Base-by-base conservation (phyloP, 176 grass and related monocot genomes). In the Canna indica region DNA sequence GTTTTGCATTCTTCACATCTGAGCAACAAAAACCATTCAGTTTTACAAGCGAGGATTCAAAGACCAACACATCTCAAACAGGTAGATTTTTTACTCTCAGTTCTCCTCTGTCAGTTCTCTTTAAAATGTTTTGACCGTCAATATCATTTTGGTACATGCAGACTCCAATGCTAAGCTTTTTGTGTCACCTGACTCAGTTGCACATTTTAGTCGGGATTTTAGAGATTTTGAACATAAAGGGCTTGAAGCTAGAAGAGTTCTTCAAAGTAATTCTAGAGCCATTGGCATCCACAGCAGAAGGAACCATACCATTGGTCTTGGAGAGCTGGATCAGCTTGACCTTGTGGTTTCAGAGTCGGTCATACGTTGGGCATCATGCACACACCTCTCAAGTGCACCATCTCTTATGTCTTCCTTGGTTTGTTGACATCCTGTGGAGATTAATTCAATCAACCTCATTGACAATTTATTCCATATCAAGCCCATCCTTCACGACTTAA, bases 361-460 rank as follows among this genome's bases (percentile, higher is more conserved):
- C 26, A 93, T 97, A 53, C 81, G 89, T 17, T 97, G 94, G 94
- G 84, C 86, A 7, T 97, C 94, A n/a, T 99, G 94, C 86, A 90
- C 94, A 10, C 52, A 80, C 30, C 59, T 90, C 17, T 90, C 94
- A 30, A 87, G 70, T 59, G 64, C 89, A 34, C 86, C 81, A 25
- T 99, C 94, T 22, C 86, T 90, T 64, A 83, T 72, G 28, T 86
- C 94, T 17, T 99, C 89, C 0, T 82, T 99, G 41, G 89, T 99
- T 47, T 99, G 88, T 85, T 99, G 85, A 85, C 50, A n/a, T 54
- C 20, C 20, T 20, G 17, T 0, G 4, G 67, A 45, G 12, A 5
- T 30, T 29, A 45, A 45, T 13, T 69, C 6, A 29, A 64, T 33
- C 15, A 16, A 62, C 30, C 59, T 20, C 16, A 18, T 52, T 52